Conservation (phyloP, 2,329 filamentous ascomycete species). For the Gliomastix tumulicola region DNA sequence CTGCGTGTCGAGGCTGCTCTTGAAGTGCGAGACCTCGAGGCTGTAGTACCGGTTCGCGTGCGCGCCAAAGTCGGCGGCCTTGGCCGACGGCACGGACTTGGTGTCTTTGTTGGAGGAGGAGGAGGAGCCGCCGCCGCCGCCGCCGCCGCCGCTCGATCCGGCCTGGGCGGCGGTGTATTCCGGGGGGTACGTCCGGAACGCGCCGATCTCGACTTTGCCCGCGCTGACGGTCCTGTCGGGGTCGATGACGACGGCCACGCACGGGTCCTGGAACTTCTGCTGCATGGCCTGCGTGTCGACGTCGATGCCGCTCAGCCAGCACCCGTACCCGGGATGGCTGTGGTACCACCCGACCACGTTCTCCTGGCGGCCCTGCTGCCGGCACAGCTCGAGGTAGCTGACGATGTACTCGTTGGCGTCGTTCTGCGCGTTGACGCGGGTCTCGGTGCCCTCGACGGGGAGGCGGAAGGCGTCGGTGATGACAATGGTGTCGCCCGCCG, state of each 20-base stretch:
- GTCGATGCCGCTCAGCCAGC: conserved; percentile 96
- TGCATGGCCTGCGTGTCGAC: conserved; percentile 82
- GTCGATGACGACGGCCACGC: conserved; percentile 92
- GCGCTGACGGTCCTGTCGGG: conserved; percentile 91
- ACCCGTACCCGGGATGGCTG: conserved; percentile 93
- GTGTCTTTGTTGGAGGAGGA: too few relatives aligned
- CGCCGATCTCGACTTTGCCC: conserved; percentile 94
- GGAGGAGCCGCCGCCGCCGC: conserved; percentile 6
- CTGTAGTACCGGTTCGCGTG: conserved; percentile 88
- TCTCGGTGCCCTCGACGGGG: conserved; percentile 97
- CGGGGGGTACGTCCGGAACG: conserved; percentile 85
- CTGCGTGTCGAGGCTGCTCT: conserved; percentile 81
- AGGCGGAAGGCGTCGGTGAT: conserved; percentile 91
- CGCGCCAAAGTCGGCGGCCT: conserved; percentile 92
- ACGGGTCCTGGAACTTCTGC: conserved; percentile 82
- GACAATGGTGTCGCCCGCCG: conserved; percentile 76
- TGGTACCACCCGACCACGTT: conserved; percentile 99
- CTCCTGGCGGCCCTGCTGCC: conserved; percentile 72
- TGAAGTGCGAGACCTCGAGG: conserved; percentile 88
- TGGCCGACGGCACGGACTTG: conserved; percentile 79
- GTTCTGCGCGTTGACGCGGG: conserved; percentile 88
- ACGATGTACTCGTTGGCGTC: conserved; percentile 98
- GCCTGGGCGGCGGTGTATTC: too few relatives aligned
- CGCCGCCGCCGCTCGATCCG: too few relatives aligned
- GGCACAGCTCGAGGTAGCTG: conserved; percentile 68